These are phyloP conservation scores for Malassezia caprae DNA, from an alignment of 1,284 basidiomycete genomes.

Conservation along the genomic window DNA sequence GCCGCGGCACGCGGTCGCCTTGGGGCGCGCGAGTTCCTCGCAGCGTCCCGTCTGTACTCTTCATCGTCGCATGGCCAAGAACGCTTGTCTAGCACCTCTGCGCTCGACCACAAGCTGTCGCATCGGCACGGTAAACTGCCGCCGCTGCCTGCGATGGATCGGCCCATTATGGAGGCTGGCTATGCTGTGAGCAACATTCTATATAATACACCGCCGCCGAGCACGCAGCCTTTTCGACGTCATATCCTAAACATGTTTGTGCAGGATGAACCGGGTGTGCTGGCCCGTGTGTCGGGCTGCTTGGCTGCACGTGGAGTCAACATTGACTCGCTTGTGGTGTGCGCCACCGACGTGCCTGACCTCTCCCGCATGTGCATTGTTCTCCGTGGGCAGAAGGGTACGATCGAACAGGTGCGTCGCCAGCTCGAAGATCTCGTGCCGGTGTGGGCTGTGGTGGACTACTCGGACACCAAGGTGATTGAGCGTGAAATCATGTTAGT, in stretches of 20 bases:
- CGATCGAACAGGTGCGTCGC: slow-evolving; percentile 72
- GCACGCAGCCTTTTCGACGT: slow-evolving; percentile 64
- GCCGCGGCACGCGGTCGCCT: not conserved
- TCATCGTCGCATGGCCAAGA: not conserved
- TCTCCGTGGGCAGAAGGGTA: slow-evolving; percentile 88
- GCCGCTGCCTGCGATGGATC: slow-evolving; percentile 42
- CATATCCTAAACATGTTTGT: slow-evolving; percentile 97
- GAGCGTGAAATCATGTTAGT: slow-evolving; percentile 77
- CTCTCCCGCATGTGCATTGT: slow-evolving; percentile 97
- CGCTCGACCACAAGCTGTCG: slow-evolving; percentile 78
- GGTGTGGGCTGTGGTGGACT: slow-evolving; percentile 48
- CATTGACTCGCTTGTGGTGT: slow-evolving; percentile 94
- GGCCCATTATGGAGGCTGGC: slow-evolving; percentile 41
- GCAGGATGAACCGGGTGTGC: slow-evolving; percentile 96
- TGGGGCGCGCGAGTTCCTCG: not conserved
- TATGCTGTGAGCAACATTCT: slow-evolving; percentile 49
- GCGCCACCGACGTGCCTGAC: slow-evolving; percentile 92
- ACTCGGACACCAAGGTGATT: slow-evolving; percentile 55
- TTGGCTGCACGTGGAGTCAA: slow-evolving; percentile 96
- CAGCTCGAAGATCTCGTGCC: slow-evolving; percentile 47
- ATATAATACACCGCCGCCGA: slow-evolving; percentile 80
- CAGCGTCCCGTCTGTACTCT: not conserved
- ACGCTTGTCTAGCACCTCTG: slow-evolving; percentile 58
- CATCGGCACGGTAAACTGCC: slow-evolving; percentile 52
- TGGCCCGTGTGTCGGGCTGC: slow-evolving; percentile 93